phyloP scores from a whole-genome alignment of 1,139 yeast genomes.

The Kazachstania sp. region DNA sequence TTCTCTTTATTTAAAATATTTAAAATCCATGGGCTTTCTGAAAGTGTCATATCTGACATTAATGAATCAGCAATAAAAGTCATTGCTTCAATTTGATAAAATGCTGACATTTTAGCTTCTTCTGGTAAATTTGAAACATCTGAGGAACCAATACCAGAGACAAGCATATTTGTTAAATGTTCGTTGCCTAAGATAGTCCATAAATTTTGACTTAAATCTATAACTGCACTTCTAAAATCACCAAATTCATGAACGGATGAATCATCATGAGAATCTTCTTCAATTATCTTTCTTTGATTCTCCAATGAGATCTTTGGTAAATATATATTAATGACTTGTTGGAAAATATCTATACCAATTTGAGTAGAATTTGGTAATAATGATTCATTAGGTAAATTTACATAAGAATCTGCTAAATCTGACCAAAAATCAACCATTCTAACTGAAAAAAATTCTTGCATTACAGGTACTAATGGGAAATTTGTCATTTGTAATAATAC shows the following conservation, averaged over 20 bases:
- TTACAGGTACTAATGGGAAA: slow-evolving; percentile 51
- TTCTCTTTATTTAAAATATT: slow-evolving; percentile 24
- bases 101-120: slow-evolving; percentile 23
- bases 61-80: slow-evolving; percentile 50
- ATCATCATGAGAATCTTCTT: slow-evolving; percentile 26
- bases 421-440: slow-evolving; percentile 76
- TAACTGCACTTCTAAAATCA: slow-evolving; percentile 61
- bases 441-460: slow-evolving; percentile 65
- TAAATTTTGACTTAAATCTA: slow-evolving; percentile 64
- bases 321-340: slow-evolving; percentile 28
- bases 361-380: slow-evolving; percentile 21
- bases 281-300: slow-evolving; percentile 26
- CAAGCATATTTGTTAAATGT: slow-evolving; percentile 43
- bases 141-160: slow-evolving; percentile 35
- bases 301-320: slow-evolving; percentile 28
- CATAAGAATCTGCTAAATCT: slow-evolving; percentile 52
- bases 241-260: slow-evolving; percentile 42
- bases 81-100: slow-evolving; percentile 58
- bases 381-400: slow-evolving; percentile 24
- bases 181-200: slow-evolving; percentile 56
- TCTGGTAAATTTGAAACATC: slow-evolving; percentile 22
- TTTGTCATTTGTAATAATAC: slow-evolving; percentile 51
- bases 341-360: slow-evolving; percentile 25
- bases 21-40: slow-evolving; percentile 37
- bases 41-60: slow-evolving; percentile 34